Base-by-base conservation (phyloP, 106 monocot genomes). In the Dendrobium huoshanense region DNA sequence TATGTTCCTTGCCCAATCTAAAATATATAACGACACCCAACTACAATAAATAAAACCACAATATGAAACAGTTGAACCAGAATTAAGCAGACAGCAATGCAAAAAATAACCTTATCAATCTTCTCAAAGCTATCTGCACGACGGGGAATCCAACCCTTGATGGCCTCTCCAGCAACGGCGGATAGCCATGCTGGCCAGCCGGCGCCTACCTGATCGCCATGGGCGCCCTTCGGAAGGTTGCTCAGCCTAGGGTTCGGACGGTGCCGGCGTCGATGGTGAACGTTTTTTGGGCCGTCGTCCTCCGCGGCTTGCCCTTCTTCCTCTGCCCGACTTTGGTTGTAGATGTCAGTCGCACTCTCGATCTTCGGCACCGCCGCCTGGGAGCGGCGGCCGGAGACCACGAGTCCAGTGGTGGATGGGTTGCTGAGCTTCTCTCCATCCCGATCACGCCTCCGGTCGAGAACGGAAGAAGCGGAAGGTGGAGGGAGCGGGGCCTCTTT, bases 111-210 rank as follows among this genome's bases (percentile, higher is more conserved):
- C 77, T 82, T 82, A 43, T 77, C 77, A 44, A 82, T 76, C 77
- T 82, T 82, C 68, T 77, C 76, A 58, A 82, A 82, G 18, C 77
- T 31, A 67, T 82, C 82, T 15, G 82, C 82, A 20, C 82, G 82
- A 8, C 82, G 82, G 7, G 82, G 82, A 37, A 40, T 48, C 82
- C 77, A 82, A 10, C 82, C 82, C 51, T 70, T 68, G 67, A 82
- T 64, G 49, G 82, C 82, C 33, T 82, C 82, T 45, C 82, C 82
- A 47, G 82, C 77, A 49, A 47, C 82, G 47, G 77, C 82, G 29
- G 42, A 75, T 42, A 82, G 75, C 82, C 82, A 82, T n/a, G 77
- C 19, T 17, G 82, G 82, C 82, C 82, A 82, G 17, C 82, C 82
- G 13, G 75, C 75, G 44, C 45, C 75, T 10, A 75, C n/a, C 75